Percentiles rank a stretch among this genome's conserved stretches.
Evolutionary conservation across 345 rosid species (phyloP).

Genomic region (Linum usitatissimum): DNA sequence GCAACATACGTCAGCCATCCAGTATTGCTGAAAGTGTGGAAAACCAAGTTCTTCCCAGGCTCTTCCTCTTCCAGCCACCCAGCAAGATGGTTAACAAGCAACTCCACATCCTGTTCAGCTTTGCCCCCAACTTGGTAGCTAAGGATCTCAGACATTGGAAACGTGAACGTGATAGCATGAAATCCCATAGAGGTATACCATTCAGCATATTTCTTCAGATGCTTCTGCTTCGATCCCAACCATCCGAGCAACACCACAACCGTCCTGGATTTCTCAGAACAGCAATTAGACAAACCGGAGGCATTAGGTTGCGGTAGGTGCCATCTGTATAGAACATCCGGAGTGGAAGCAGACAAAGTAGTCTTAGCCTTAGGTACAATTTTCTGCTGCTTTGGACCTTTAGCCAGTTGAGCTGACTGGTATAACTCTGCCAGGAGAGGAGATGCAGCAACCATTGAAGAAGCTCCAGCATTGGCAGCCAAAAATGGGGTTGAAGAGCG

Average conservation of each 20-base stretch:
- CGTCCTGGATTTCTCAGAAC: constrained; percentile 52
- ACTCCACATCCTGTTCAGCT: constrained; percentile 67
- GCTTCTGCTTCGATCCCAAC: constrained; percentile 97
- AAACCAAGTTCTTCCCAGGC: constrained; percentile 64
- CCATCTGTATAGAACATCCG: constrained; percentile 75
- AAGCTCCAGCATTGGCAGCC: constrained; percentile 14
- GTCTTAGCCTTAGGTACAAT: constrained; percentile 15
- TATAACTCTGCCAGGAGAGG: constrained; percentile 44
- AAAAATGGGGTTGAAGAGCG: constrained; percentile 21
- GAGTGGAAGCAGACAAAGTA: constrained; percentile 24
- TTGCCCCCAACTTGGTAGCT: constrained; percentile 89
- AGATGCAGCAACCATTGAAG: constrained; percentile 30
- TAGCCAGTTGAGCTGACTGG: constrained; percentile 58
- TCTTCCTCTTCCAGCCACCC: constrained; percentile 95
- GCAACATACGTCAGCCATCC: constrained; percentile 86
- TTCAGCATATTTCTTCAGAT: constrained; percentile 84
- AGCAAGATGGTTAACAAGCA: constrained; percentile 73
- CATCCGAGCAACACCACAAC: constrained; percentile 94
- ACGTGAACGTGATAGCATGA: constrained; percentile 86
- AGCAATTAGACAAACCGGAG: constrained; percentile 44
- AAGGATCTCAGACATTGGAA: constrained; percentile 76
- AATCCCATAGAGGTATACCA: constrained; percentile 90
- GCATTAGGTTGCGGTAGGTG: constrained; percentile 68
- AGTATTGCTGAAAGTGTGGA: constrained; percentile 97
- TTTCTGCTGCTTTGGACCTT: constrained; percentile 52